Evolutionary conservation across 116 monocot genomes (phyloP), one percentile per base, ranked within the genome.

Genomic region (Iris pallida): DNA sequence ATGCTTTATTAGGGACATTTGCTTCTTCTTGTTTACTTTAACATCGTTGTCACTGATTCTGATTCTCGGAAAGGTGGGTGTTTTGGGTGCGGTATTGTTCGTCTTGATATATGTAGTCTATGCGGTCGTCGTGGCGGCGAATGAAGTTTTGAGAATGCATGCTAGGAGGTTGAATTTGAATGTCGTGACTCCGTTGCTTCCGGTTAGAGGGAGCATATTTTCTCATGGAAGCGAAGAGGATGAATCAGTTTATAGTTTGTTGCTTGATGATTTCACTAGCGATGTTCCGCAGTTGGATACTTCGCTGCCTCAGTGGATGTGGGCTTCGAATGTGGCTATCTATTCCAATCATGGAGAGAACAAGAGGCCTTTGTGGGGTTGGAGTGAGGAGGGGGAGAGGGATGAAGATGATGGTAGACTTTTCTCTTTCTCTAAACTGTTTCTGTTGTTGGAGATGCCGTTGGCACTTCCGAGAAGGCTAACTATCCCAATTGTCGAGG

Each of bases 301-400:
- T 47, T 65, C 80, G 7, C 70, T 95, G 69, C 92, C 96, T 72
- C 89, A 92, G 49, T 96, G 96, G 96, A 92, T 96, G 90, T 96
- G 96, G 96, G 92, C 96, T 62, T 92, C 96, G 0, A 79, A 96
- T 77, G 81, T 96, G 47, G 84, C 96, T 30, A 96, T 96, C 41
- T 96, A 89, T 64, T 96, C 96, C 4, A 91, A 92, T 73, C 80
- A 81, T 13, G 61, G 73, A 53, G 91, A 85, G n/a, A 64, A 68
- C 3, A 17, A 65, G 5, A 72, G 81, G 58, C 78, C 77, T 16
- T 59, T 83, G 48, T 88, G 89, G 89, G 89, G 89, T 48, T 93
- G 93, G 93, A 79, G 43, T 68, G 96, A 91, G 1, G 79, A 75
- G 16, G 81, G 61, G 41, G 16, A 19, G 16, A 80, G 61, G 42